Evolutionary conservation across 2,329 filamentous ascomycete genomes (phyloP).

Genomic region (Botrytis galanthina): DNA sequence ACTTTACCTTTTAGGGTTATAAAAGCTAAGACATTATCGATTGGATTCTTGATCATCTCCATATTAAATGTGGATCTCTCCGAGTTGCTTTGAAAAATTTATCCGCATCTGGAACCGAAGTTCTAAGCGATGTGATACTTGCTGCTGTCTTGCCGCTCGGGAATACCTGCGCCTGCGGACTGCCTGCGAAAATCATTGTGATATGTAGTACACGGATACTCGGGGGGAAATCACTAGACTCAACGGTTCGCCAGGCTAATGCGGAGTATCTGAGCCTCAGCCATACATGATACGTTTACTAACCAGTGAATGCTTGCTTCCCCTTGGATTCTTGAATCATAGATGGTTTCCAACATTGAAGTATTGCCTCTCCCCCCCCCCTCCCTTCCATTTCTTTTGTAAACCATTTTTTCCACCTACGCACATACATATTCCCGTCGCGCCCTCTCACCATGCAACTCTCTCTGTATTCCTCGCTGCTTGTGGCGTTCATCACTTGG

Average conservation of each 20-base stretch:
- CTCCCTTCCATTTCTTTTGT: background rate
- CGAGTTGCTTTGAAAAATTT: background rate
- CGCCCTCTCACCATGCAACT: slow-evolving; percentile 1
- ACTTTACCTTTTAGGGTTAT: background rate
- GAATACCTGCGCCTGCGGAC: background rate
- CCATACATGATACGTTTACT: background rate
- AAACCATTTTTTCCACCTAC: background rate
- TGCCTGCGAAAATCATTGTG: background rate
- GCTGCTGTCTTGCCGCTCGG: background rate
- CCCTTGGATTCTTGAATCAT: background rate
- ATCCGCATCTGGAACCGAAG: background rate
- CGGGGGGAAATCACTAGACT: background rate
- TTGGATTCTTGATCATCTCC: background rate
- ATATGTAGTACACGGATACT: background rate
- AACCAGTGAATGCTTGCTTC: background rate
- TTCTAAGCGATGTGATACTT: background rate
- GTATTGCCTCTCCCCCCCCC: background rate
- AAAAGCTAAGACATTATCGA: slow-evolving; percentile 4
- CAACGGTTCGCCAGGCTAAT: background rate
- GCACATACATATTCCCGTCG: background rate
- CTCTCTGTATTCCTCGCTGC: slow-evolving; percentile 1
- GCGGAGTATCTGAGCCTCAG: background rate
- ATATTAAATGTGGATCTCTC: background rate
- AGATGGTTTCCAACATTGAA: background rate
- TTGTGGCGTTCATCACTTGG: background rate